These are phyloP conservation scores for Neofusicoccum kwambonambiense DNA, from an alignment of 2,329 filamentous ascomycete genomes.

Conservation along the genomic window DNA sequence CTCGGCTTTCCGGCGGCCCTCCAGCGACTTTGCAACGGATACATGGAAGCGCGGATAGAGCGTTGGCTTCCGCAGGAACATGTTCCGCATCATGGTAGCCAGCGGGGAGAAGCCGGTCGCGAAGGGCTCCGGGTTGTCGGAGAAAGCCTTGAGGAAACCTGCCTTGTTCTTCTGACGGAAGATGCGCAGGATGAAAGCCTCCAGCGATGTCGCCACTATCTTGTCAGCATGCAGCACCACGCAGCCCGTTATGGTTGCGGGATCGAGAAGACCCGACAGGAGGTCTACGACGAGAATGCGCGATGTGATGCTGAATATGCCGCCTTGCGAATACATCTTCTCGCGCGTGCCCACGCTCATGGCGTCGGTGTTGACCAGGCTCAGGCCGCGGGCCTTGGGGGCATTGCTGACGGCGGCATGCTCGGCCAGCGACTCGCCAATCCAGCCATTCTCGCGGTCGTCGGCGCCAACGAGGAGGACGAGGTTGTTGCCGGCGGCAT, in stretches of 20 bases:
- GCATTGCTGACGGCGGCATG: conserved; percentile 88
- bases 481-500: conserved; percentile 91
- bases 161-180: conserved; percentile 92
- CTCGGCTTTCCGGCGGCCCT: conserved; percentile 89
- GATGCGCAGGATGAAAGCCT: conserved; percentile 92
- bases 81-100: conserved; percentile 84
- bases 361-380: conserved; percentile 89
- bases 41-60: conserved; percentile 94
- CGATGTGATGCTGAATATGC: conserved; percentile 94
- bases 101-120: conserved; percentile 84
- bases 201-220: conserved; percentile 79
- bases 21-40: conserved; percentile 81
- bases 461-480: conserved; percentile 86
- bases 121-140: conserved; percentile 89
- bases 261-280: conserved; percentile 76
- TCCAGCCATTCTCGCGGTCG: conserved; percentile 93
- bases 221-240: conserved; percentile 86
- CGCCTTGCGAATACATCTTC: conserved; percentile 86
- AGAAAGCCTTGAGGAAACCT: conserved; percentile 95
- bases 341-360: conserved; percentile 84
- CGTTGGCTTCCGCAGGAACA: conserved; percentile 85
- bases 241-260: conserved; percentile 82
- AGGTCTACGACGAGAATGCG: conserved; percentile 93
- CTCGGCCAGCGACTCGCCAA: conserved; percentile 92
- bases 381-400: conserved; percentile 78